Evolutionary conservation across 2,329 filamentous ascomycete genomes (phyloP), one percentile per base, ranked within the genome.

Genomic region (Xylariaceae sp.): DNA sequence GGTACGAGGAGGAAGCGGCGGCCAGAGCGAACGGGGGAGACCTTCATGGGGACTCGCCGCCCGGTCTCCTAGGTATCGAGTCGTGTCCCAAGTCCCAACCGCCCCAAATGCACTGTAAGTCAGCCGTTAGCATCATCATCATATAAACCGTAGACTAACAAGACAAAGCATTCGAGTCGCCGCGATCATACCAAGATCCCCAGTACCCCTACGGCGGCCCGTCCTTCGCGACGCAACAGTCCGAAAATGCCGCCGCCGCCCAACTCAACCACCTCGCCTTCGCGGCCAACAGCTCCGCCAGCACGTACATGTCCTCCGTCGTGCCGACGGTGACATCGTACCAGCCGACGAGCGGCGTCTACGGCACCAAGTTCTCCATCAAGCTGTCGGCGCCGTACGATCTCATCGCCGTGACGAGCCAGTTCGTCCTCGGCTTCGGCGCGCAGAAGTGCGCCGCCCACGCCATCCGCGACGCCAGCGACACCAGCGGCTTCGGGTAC

Each of bases 21-120:
- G 77, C 76, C 64, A 77, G 76, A 75, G 78, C 75, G 65, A 80
- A 77, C 77, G 79, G 80, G 70, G 79, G 79, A 73, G 78, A 76
- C 74, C 77, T 77, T 73, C 75, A 74, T 70, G 77, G 79, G 80
- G 84, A 80, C 76, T 84, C 78, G 76, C 79, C 81, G 72, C 79
- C 73, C 73, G 74, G 77, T 73, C 74, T 86, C 70, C 78, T 89
- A 77, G 86, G 88, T 76, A 92, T 92, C 88, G 88, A 89, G 75
- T 87, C 87, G 76, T 92, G 91, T 81, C 80, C 82, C 71, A 96
- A 95, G 77, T 77, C 85, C 60, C 85, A 88, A 74, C 81, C 86
- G 76, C 81, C 88, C 74, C 88, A 88, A 74, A 83, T 92, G 78
- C 88, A 93, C 77, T 89, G 92, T 95, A 80, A 78, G 90, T 87